A percentile compares a stretch with the other conserved stretches of the same genome.
phyloP scores from a whole-genome alignment of 306 rosid genomes.

The Crotalaria pallida region DNA sequence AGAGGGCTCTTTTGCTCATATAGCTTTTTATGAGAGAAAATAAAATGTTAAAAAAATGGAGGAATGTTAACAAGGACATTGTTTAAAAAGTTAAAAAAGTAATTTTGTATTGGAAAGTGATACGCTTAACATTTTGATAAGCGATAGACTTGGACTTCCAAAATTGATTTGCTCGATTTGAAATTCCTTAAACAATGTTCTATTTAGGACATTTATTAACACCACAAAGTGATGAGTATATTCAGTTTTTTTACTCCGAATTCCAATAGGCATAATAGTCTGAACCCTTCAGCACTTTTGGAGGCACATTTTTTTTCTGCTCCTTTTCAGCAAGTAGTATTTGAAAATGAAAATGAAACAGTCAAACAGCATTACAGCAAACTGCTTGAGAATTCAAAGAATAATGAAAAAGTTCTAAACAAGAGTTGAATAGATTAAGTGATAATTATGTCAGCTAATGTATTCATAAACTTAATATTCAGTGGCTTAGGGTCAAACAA shows the following conservation, averaged over 20 bases:
- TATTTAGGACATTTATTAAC: too few species aligned
- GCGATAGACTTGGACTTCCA: too few species aligned
- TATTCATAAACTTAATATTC: not conserved
- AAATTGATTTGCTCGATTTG: too few species aligned
- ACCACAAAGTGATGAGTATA: slow-evolving; percentile 23
- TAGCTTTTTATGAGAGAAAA: slow-evolving; percentile 6
- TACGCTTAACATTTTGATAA: too few species aligned
- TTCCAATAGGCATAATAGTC: not conserved
- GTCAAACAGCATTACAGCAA: not conserved
- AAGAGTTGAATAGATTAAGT: not conserved
- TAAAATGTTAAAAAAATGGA: too few species aligned
- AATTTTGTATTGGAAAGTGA: too few species aligned
- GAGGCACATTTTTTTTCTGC: not conserved
- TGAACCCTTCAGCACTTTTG: not conserved
- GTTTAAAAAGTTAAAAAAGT: too few species aligned
- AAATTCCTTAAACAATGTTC: too few species aligned
- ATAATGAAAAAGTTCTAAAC: not conserved
- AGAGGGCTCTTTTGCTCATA: not conserved
- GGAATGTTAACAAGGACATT: too few species aligned
- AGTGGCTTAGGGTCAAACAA: not conserved
- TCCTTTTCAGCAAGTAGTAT: not conserved
- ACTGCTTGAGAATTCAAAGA: not conserved
- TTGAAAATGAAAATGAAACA: not conserved
- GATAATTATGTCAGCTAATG: too few species aligned
- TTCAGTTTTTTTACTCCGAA: not conserved